Base-by-base conservation (phyloP, 129 eudicot genomes). In the Deinandra increscens region DNA sequence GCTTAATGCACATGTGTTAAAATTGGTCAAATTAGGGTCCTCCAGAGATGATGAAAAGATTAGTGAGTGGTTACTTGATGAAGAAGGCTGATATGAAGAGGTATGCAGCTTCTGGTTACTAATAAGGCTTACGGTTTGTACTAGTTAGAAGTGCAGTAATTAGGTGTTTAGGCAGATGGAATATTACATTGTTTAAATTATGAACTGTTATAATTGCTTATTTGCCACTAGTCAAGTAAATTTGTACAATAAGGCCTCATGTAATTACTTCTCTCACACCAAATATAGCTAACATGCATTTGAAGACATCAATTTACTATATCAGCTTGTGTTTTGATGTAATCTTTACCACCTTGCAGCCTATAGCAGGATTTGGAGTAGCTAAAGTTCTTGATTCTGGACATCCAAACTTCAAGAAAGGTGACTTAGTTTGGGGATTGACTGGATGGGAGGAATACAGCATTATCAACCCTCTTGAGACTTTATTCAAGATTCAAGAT, bases 391-490 rank as follows among this genome's bases (percentile, higher is more conserved):
- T 88, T 77, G 87, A 88, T 42, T 88, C 92, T 2, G 70, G 78
- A 43, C 79, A 83, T 80, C 50, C 89, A 60, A 69, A 85, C 53
- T 83, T 83, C 71, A 83, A 83, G 75, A 74, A 71, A 45, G 96
- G 84, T 51, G 96, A 85, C 60, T 45, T 88, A 6, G 62, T 88
- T 38, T 88, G 84, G 91, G 96, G 96, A 54, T 1, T 60, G 5
- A 83, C 83, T 15, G 80, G 96, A 58, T 88, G 96, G 96, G 96
- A 88, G 75, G 92, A 88, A 58, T 88, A 88, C 76, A 81, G 78
- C 69, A 72, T 88, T 10, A 77, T 88, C 51, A 86, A 62, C 8
- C 46, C 63, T 22, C 39, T 81, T 0, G 67, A 61, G 64, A 6
- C 13, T 37, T 43, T 80, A 9, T 77, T 84, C 64, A 89, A 89